These are phyloP conservation scores for Paspalum notatum DNA, from an alignment of 176 grass and related monocot species.

Conservation along the genomic window DNA sequence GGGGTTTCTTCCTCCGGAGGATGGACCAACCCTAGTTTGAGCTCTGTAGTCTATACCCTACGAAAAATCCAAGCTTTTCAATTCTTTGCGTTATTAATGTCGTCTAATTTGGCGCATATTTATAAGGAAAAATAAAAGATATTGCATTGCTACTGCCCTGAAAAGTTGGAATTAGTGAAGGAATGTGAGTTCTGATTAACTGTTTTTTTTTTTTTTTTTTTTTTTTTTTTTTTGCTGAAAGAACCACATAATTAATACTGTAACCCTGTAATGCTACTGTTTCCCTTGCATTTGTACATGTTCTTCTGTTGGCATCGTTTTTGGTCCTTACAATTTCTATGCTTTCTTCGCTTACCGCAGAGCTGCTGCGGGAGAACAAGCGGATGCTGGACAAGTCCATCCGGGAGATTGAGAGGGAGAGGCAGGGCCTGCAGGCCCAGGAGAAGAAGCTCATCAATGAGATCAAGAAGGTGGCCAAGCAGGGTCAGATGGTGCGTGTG, in stretches of 20 bases:
- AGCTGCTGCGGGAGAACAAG: constrained; percentile 90
- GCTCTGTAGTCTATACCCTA: not conserved
- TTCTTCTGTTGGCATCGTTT: not conserved
- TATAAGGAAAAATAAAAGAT: not conserved
- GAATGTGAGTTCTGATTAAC: not conserved
- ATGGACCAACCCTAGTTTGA: not conserved
- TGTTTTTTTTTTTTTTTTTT: no score
- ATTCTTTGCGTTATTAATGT: not conserved
- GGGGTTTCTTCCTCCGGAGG: not conserved
- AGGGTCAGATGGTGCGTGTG: constrained; percentile 72
- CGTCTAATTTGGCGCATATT: not conserved
- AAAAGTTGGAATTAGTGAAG: not conserved
- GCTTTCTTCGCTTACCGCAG: constrained; percentile 36
- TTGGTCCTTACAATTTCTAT: not conserved
- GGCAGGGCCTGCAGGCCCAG: constrained; percentile 69
- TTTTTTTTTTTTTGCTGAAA: no score
- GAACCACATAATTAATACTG: not conserved
- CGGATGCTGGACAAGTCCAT: constrained; percentile 75
- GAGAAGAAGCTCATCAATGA: constrained; percentile 81
- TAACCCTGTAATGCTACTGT: not conserved
- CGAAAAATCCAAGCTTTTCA: not conserved
- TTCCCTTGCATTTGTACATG: not conserved
- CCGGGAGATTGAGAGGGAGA: constrained; percentile 81
- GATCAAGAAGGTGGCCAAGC: constrained; percentile 81
- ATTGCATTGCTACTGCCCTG: not conserved